These are phyloP conservation scores for Colletotrichum coccodes DNA, from an alignment of 2,329 filamentous ascomycete species.

Conservation along the genomic window DNA sequence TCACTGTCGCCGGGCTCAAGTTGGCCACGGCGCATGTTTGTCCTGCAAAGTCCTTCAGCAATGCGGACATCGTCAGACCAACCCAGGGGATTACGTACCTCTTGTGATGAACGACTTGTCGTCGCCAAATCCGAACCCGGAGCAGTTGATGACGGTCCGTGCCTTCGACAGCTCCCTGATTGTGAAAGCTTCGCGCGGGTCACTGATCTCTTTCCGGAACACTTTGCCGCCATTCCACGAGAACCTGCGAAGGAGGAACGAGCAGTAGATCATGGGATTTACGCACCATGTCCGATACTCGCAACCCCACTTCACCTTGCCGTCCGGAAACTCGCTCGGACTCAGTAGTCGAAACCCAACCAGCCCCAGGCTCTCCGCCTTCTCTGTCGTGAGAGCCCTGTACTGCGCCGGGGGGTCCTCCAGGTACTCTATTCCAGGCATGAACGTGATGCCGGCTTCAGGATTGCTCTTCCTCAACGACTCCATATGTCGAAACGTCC, in stretches of 20 bases:
- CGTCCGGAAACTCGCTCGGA: constrained; percentile 50
- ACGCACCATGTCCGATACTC: constrained; percentile 66
- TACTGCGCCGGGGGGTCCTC: constrained; percentile 57
- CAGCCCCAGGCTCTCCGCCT: constrained; percentile 44
- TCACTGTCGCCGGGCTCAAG: constrained; percentile 55
- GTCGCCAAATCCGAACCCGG: constrained; percentile 56
- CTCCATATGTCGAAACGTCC: constrained; percentile 55
- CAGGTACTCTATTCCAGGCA: constrained; percentile 62
- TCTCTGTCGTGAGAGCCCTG: constrained; percentile 42
- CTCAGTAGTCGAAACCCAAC: constrained; percentile 50
- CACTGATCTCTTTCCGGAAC: constrained; percentile 46
- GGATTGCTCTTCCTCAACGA: constrained; percentile 41
- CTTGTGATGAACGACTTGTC: constrained; percentile 54
- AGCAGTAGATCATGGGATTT: constrained; percentile 64
- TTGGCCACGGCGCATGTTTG: constrained; percentile 59
- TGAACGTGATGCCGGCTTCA: constrained; percentile 58
- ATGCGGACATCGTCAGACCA: background rate
- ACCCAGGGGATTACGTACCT: constrained; percentile 40
- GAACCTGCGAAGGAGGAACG: constrained; percentile 55
- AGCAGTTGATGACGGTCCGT: constrained; percentile 55
- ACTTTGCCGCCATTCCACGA: constrained; percentile 48
- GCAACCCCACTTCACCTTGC: constrained; percentile 55
- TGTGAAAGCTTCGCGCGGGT: constrained; percentile 50
- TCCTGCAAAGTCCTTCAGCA: constrained; percentile 38
- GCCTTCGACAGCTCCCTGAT: constrained; percentile 40